phyloP scores from a whole-genome alignment of 2,329 filamentous ascomycete species.

The Zopfia rhizophila region DNA sequence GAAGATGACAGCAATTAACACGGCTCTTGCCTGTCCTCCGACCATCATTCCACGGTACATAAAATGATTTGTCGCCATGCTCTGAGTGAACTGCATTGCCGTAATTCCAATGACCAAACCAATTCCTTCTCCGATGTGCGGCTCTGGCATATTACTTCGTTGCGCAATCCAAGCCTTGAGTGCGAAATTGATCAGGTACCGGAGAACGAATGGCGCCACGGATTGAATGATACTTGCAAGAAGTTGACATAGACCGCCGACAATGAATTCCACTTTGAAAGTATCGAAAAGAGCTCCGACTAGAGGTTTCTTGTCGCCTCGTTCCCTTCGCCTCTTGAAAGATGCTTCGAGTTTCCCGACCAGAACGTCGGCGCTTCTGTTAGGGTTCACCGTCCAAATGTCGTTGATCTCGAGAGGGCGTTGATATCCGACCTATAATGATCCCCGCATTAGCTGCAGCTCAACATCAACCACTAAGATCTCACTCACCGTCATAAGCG shows the following conservation, averaged over 20 bases:
- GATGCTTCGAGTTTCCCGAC: constrained; percentile 72
- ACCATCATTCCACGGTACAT: constrained; percentile 93
- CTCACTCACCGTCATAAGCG: constrained; percentile 71
- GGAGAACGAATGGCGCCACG: constrained; percentile 83
- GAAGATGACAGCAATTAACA: constrained; percentile 87
- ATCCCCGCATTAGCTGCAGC: constrained; percentile 8
- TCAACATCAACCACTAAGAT: constrained; percentile 3
- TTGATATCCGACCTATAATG: constrained; percentile 78
- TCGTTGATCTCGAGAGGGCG: constrained; percentile 84
- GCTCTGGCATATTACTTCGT: constrained; percentile 63
- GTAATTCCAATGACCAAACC: constrained; percentile 87
- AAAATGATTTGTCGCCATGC: constrained; percentile 86
- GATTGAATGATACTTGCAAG: constrained; percentile 77
- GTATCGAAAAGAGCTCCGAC: constrained; percentile 86
- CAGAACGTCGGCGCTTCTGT: constrained; percentile 76
- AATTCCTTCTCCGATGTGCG: constrained; percentile 78
- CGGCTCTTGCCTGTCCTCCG: constrained; percentile 83
- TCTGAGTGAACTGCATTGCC: constrained; percentile 84
- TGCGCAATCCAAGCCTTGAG: constrained; percentile 78
- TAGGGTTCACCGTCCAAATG: constrained; percentile 88
- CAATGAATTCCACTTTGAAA: constrained; percentile 83
- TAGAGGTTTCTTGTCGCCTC: constrained; percentile 77
- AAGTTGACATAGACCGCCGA: constrained; percentile 83
- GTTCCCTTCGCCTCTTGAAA: constrained; percentile 74
- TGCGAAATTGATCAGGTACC: constrained; percentile 88